Percentiles rank a stretch among this genome's conserved stretches.
These are phyloP conservation scores for Sanghuangporus weigelae DNA, from an alignment of 1,284 basidiomycete genomes.

Conservation along the genomic window DNA sequence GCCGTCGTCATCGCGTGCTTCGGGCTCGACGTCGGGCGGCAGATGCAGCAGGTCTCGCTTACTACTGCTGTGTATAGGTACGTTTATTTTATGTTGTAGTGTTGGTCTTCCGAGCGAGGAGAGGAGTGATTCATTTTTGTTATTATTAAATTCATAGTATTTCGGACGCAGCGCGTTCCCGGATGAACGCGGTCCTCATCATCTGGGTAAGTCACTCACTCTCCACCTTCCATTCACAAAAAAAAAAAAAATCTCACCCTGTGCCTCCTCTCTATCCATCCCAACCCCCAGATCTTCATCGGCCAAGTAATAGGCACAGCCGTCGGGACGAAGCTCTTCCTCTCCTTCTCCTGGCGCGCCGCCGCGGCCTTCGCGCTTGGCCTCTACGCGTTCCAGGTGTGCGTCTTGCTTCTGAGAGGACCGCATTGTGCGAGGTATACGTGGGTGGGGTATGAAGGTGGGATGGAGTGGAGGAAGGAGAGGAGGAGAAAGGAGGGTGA, in stretches of 20 bases:
- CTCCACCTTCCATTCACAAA: conserved; percentile 18
- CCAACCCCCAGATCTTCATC: conserved; percentile 30
- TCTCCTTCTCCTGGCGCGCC: conserved; percentile 45
- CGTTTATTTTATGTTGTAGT: not conserved
- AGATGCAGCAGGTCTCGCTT: conserved; percentile 37
- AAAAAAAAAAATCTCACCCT: not conserved
- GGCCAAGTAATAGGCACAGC: conserved; percentile 51
- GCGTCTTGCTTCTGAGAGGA: conserved; percentile 38
- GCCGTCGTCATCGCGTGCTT: conserved; percentile 47
- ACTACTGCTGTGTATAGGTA: conserved; percentile 35
- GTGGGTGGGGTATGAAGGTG: conserved; percentile 37
- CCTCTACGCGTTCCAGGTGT: conserved; percentile 36
- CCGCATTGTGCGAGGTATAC: conserved; percentile 35
- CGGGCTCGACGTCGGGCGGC: conserved; percentile 40
- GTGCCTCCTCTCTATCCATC: not conserved
- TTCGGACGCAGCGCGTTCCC: conserved; percentile 37
- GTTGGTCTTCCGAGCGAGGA: not conserved
- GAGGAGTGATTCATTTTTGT: not conserved
- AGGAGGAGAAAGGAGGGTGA: not conserved
- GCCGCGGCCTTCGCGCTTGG: conserved; percentile 44
- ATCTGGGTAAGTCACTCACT: conserved; percentile 30
- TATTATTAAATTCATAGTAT: no score
- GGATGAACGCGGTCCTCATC: conserved; percentile 47
- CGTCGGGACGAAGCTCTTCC: conserved; percentile 46
- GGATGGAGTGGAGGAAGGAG: conserved; percentile 17